phyloP scores from a whole-genome alignment of 148 eudicot genomes.

The Heliamphora exappendiculata region DNA sequence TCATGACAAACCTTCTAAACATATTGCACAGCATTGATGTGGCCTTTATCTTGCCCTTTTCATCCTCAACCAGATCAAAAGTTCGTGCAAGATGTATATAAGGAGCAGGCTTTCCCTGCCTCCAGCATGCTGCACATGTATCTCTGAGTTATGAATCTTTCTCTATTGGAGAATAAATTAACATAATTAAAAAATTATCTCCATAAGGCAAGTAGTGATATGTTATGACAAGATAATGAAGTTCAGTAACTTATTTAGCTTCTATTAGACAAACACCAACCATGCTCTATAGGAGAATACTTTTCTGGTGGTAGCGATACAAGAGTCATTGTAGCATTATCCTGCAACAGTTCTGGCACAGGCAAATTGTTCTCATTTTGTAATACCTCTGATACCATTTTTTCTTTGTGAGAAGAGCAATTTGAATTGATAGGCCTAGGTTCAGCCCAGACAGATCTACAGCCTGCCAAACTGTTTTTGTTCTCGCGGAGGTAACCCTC shows the following conservation, averaged over 20 bases:
- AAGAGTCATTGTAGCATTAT: conserved; percentile 26
- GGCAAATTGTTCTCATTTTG: conserved; percentile 19
- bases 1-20: conserved; percentile 76
- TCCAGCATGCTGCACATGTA: conserved; percentile 86
- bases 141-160: conserved; percentile 15
- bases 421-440: conserved; percentile 15
- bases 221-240: not conserved
- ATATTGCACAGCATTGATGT: conserved; percentile 91
- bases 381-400: conserved; percentile 20
- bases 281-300: conserved; percentile 80
- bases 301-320: conserved; percentile 60
- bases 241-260: conserved; percentile 5
- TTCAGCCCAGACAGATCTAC: conserved; percentile 24
- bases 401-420: conserved; percentile 26
- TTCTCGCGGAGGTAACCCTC: conserved; percentile 21
- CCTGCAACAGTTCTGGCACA: conserved; percentile 16
- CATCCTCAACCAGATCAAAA: conserved; percentile 81
- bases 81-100: conserved; percentile 83
- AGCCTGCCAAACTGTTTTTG: conserved; percentile 18
- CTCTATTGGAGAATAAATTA: conserved; percentile 1
- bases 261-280: conserved; percentile 32
- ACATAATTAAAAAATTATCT: conserved; percentile 3
- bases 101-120: conserved; percentile 76
- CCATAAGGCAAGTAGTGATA: not conserved
- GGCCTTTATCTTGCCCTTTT: conserved; percentile 91